Evolutionary conservation across 805 yeast species (phyloP), one percentile per base, ranked within the genome.

Genomic region (Kregervanrija fluxuum): DNA sequence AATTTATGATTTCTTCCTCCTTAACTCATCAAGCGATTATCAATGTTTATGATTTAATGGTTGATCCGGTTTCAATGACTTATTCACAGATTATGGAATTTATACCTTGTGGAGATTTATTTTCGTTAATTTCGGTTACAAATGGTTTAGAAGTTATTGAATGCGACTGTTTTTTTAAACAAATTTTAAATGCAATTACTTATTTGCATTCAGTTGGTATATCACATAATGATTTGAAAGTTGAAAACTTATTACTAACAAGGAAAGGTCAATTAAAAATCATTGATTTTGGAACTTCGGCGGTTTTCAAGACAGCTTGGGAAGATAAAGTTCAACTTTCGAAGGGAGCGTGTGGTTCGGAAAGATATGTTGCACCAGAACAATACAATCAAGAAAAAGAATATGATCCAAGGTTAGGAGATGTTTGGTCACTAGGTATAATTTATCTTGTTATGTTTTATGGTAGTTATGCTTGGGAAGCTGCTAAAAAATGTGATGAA

Each of bases 51-150:
- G 96, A 85, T 64, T 71, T 90, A 41, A 77, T 90, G 86, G 77
- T 79, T 52, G 82, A 86, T 66, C 68, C 82, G 52, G 65, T 78
- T 57, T 59, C 81, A 56, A 77, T 88, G 62, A 73, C 84, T 51
- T 82, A 82, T 67, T 78, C 85, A 43, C 95, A 91, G 64, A 88
- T 93, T 43, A 89, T 93, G 97, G 99, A 93, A 66, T 91, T 82
- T 62, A 86, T 95, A 55, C 87, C 95, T 8, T 89, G 89, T 49
- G 95, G 95, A 46, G 95, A 85, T 60, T 66, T 85, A 30, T 84
- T 80, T 58, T 67, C 83, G 1, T 66, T 83, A 32, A 74, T 82
- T 42, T 63, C 75, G 16, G 67, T 75, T 28, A 67, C 75, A 0
- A 65, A 76, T 39, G 74, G 77, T 4, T 63, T 85, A 14, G 78